These are phyloP conservation scores for Cryptosporidium canis DNA, from an alignment of 169 alveolate genomes.

Conservation along the genomic window DNA sequence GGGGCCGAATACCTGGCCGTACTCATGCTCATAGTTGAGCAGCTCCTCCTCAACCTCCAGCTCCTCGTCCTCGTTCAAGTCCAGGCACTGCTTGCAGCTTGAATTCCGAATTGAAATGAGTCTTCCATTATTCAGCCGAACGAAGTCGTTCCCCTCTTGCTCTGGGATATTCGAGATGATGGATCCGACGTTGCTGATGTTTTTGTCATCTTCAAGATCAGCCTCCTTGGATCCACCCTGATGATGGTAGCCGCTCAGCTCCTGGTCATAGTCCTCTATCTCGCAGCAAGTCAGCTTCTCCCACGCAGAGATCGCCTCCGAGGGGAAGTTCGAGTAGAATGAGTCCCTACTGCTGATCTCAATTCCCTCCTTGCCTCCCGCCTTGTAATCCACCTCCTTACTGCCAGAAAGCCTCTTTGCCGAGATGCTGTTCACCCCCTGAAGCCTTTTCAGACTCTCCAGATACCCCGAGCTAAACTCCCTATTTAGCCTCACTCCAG, in stretches of 20 bases:
- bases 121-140: constrained; percentile 2
- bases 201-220: not conserved
- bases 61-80: constrained; percentile 39
- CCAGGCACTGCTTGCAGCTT: constrained; percentile 18
- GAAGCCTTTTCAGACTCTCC: not conserved
- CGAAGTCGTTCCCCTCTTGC: constrained; percentile 39
- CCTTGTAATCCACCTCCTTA: not conserved
- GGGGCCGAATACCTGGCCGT: not conserved
- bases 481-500: not conserved
- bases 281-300: constrained; percentile 18
- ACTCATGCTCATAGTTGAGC: not conserved
- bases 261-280: constrained; percentile 16
- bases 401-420: not conserved
- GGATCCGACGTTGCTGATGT: not conserved
- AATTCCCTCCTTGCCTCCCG: not conserved
- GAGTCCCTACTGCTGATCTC: not conserved
- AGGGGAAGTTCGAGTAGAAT: constrained; percentile 8
- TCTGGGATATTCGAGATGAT: constrained; percentile 18
- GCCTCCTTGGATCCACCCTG: not conserved
- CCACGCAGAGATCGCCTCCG: constrained; percentile 22
- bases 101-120: constrained; percentile 13
- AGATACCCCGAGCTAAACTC: not conserved
- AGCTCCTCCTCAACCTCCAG: constrained; percentile 26
- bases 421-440: not conserved
- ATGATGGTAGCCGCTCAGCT: not conserved